Evolutionary conservation across 2,329 filamentous ascomycete genomes (phyloP).

Genomic region (Hypoxylon sp.): DNA sequence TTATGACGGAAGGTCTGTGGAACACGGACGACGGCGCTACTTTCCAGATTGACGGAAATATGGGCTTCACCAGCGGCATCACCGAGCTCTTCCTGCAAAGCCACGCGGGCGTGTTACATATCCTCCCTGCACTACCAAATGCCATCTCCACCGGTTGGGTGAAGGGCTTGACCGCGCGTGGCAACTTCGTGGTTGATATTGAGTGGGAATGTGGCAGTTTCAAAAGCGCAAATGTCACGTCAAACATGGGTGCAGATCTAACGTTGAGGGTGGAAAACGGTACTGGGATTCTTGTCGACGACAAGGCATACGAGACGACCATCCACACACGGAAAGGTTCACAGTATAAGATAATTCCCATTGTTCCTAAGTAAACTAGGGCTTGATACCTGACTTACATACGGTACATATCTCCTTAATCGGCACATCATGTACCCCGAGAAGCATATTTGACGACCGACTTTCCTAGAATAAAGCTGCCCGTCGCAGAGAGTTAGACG

Average conservation of each 20-base stretch:
- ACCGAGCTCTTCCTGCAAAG: not conserved
- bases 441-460: no score
- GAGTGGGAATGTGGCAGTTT: not conserved
- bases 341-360: not conserved
- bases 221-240: not conserved
- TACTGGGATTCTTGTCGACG: not conserved
- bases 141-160: not conserved
- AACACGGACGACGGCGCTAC: not conserved
- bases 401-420: no score
- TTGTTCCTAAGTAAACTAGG: no score
- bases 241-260: not conserved
- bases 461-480: no score
- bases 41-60: not conserved
- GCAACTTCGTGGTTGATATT: not conserved
- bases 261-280: not conserved
- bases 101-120: not conserved
- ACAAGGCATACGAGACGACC: not conserved
- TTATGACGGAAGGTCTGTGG: not conserved
- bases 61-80: not conserved
- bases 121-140: not conserved
- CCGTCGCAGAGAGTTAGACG: no score
- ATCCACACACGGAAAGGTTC: not conserved
- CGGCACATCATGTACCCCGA: no score
- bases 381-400: no score
- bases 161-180: not conserved